Base-by-base conservation (phyloP, 768 basidiomycete species). In the Collybia sordida region DNA sequence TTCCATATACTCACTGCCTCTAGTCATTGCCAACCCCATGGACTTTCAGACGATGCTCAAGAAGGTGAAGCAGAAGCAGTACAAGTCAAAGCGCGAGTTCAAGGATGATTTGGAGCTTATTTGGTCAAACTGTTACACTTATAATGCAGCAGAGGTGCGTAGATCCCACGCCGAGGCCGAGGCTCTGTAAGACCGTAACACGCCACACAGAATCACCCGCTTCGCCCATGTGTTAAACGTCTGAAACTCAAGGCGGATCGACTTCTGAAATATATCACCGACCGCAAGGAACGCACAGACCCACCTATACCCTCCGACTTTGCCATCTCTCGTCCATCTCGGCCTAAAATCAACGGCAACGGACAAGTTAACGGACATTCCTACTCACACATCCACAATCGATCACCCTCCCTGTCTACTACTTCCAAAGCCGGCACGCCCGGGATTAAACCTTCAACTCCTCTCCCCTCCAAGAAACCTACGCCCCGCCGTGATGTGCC, bases 1-100 rank as follows among this genome's bases (percentile, higher is more conserved):
- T 42, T 44, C 50, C 58, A 53, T 34, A 40, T 39, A 17, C 48
- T 43, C 28, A 57, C 38, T 51, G 43, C 24, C 36, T 18, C 9
- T 61, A 98, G 97, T 96, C 58, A 97, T 99, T 66, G 72, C 86
- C 48, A 85, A 85, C 54, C 94, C 97, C 4, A 99, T 99, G 97
- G 97, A 99, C 72, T 76, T 98, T 38, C 85, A 85, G 53, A 90
- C 94, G 0, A 90, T 99, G 81, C 77, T 87, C 45, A 93, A 86
- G 79, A 95, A 95, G 70, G 88, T 98, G 64, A 98, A 97, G 72
- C 74, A 80, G 51, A 91, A 90, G 64, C 79, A 83, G 42, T 98
- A 97, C 80, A 94, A 95, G 70, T 91, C 86, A 24, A 98, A 98
- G 71, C 78, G 83, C 55, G 90, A 95, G 60, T 98, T 99, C 69